Conservation (phyloP, 2,329 filamentous ascomycete species). For the Polytolypa hystricis region DNA sequence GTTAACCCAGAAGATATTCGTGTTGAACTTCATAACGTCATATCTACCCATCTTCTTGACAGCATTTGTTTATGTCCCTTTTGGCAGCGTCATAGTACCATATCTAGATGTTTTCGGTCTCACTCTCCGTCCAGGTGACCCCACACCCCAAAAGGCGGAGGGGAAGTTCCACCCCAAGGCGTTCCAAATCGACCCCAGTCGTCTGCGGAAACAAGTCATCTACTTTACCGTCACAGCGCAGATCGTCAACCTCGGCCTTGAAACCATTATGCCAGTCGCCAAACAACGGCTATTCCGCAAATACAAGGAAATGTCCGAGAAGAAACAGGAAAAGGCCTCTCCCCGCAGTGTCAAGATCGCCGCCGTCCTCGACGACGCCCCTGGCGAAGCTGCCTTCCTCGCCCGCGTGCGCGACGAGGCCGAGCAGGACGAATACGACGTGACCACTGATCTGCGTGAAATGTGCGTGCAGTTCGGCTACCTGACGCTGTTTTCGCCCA, state of each 20-base stretch:
- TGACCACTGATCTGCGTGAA: slow-evolving; percentile 81
- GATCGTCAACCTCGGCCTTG: slow-evolving; percentile 73
- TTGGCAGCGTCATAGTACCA: slow-evolving; percentile 71
- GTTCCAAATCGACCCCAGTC: slow-evolving; percentile 80
- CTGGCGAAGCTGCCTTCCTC: slow-evolving; percentile 72
- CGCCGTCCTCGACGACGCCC: slow-evolving; percentile 50
- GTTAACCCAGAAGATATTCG: slow-evolving; percentile 84
- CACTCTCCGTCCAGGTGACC: slow-evolving; percentile 62
- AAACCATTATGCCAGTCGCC: slow-evolving; percentile 72
- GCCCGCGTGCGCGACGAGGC: slow-evolving; percentile 72
- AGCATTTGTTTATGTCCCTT: slow-evolving; percentile 88
- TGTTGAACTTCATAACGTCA: slow-evolving; percentile 92
- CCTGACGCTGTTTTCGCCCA: slow-evolving; percentile 77
- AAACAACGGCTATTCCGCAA: slow-evolving; percentile 71
- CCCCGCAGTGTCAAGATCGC: slow-evolving; percentile 31
- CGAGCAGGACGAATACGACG: slow-evolving; percentile 73
- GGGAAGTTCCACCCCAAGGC: slow-evolving; percentile 28
- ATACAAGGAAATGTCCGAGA: slow-evolving; percentile 63
- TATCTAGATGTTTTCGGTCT: slow-evolving; percentile 73
- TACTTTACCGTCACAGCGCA: slow-evolving; percentile 66
- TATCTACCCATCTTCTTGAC: slow-evolving; percentile 89
- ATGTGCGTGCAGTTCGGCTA: slow-evolving; percentile 90
- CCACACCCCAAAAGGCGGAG: slow-evolving; percentile 30
- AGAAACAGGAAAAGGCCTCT: slow-evolving; percentile 15
- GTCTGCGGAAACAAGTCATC: slow-evolving; percentile 69